phyloP scores from a whole-genome alignment of 2,329 filamentous ascomycete species.

The Pseudogymnoascus verrucosus region DNA sequence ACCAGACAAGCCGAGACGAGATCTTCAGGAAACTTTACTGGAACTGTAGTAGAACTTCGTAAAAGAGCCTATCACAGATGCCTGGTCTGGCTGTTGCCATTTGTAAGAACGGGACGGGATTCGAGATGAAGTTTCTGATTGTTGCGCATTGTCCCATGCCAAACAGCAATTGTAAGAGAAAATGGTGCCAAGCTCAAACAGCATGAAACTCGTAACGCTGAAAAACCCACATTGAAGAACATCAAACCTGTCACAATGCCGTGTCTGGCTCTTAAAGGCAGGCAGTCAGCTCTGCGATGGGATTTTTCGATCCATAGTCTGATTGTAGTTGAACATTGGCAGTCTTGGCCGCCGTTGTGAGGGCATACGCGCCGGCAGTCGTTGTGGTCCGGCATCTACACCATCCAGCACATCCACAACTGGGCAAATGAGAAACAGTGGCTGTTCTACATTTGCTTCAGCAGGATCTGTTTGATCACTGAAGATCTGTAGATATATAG shows the following conservation, averaged over 20 bases:
- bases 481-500: background rate
- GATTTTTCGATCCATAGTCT: background rate
- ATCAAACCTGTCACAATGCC: background rate
- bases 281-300: background rate
- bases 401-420: background rate
- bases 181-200: background rate
- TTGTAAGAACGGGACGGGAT: background rate
- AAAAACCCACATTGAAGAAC: background rate
- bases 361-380: background rate
- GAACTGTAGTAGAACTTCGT: background rate
- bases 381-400: background rate
- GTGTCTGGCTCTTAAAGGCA: background rate
- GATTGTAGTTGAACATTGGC: background rate
- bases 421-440: conserved; percentile 1
- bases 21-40: background rate
- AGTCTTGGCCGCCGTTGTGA: background rate
- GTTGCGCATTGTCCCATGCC: background rate
- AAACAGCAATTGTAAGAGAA: background rate
- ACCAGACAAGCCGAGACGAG: background rate
- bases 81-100: background rate
- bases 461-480: background rate
- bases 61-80: background rate
- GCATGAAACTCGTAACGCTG: background rate
- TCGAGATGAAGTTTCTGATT: conserved; percentile 3
- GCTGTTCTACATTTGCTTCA: conserved; percentile 4